These are phyloP conservation scores for Kwoniella mangroviensis DNA, from an alignment of 768 basidiomycete species.

Conservation along the genomic window DNA sequence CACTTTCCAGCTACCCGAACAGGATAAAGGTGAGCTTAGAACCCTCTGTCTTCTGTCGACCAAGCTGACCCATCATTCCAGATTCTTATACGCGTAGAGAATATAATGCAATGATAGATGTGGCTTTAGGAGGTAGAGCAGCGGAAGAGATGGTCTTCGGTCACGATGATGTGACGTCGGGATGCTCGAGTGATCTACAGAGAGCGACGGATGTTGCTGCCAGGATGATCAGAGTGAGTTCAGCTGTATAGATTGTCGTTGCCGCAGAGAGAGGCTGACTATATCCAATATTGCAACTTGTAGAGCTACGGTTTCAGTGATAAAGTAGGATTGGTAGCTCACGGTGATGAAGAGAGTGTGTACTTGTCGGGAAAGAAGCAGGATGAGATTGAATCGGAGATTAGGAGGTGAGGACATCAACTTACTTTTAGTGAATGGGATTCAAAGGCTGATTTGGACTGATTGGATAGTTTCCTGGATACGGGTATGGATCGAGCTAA, in stretches of 20 bases:
- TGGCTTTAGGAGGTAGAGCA: conserved; percentile 90
- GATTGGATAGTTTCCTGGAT: conserved; percentile 65
- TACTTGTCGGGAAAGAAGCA: conserved; percentile 74
- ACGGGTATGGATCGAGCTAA: conserved; percentile 71
- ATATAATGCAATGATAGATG: conserved; percentile 70
- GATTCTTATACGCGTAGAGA: conserved; percentile 57
- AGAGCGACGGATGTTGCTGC: conserved; percentile 78
- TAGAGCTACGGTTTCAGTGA: conserved; percentile 58
- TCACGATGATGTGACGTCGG: conserved; percentile 82
- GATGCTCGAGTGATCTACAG: conserved; percentile 84
- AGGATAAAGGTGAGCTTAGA: conserved; percentile 53
- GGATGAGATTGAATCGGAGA: conserved; percentile 86
- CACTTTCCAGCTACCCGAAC: conserved; percentile 59
- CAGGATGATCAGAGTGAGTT: conserved; percentile 82
- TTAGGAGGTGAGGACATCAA: conserved; percentile 67
- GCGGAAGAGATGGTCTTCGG: conserved; percentile 95
- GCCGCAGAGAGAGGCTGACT: too few relatives aligned
- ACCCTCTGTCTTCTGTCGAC: neutral
- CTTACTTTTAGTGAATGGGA: conserved; percentile 14
- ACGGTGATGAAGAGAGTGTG: conserved; percentile 73
- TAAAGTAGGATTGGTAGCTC: conserved; percentile 71
- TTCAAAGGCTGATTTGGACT: neutral
- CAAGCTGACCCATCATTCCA: conserved; percentile 11
- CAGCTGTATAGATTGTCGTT: too few relatives aligned
- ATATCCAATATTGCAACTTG: neutral